These are phyloP conservation scores for Mucor ambiguus DNA, from an alignment of 371 early-diverging fungal genomes.

Conservation along the genomic window DNA sequence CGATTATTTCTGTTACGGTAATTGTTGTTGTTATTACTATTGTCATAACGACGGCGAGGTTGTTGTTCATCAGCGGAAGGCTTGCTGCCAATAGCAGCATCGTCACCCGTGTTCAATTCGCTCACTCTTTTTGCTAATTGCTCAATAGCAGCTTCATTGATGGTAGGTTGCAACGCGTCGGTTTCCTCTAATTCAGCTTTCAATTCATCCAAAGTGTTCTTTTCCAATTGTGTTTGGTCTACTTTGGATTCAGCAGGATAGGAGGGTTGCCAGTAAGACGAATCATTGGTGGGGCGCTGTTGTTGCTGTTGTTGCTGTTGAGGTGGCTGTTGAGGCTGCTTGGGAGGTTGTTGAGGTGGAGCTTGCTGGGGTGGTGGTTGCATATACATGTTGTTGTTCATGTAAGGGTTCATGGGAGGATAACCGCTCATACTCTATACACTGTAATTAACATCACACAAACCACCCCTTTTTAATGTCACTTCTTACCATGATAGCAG, in stretches of 20 bases:
- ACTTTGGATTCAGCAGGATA: constrained; percentile 10
- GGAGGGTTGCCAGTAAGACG: constrained; percentile 24
- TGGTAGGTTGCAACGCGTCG: constrained; percentile 34
- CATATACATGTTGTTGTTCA: constrained; percentile 22
- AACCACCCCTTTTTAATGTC: constrained; percentile 3
- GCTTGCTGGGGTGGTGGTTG: constrained; percentile 29
- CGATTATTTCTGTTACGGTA: constrained; percentile 22
- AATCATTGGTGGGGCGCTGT: constrained; percentile 25
- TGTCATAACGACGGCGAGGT: constrained; percentile 19
- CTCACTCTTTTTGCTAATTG: constrained; percentile 62
- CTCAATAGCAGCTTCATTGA: constrained; percentile 54
- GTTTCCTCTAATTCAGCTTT: constrained; percentile 29
- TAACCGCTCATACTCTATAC: constrained; percentile 39
- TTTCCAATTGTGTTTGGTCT: constrained; percentile 17
- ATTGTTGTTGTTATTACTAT: constrained; percentile 31
- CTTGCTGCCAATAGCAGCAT: constrained; percentile 11
- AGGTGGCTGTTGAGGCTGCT: constrained; percentile 14
- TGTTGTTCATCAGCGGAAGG: constrained; percentile 10
- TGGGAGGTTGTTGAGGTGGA: constrained; percentile 23
- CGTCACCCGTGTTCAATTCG: constrained; percentile 44
- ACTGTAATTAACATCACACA: neutral
- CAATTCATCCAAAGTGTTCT: constrained; percentile 29
- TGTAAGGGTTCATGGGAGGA: constrained; percentile 45
- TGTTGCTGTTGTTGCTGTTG: constrained; percentile 26
- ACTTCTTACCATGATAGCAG: constrained; percentile 80